Conservation (phyloP, 129 eudicot species). For the Lonicera japonica region DNA sequence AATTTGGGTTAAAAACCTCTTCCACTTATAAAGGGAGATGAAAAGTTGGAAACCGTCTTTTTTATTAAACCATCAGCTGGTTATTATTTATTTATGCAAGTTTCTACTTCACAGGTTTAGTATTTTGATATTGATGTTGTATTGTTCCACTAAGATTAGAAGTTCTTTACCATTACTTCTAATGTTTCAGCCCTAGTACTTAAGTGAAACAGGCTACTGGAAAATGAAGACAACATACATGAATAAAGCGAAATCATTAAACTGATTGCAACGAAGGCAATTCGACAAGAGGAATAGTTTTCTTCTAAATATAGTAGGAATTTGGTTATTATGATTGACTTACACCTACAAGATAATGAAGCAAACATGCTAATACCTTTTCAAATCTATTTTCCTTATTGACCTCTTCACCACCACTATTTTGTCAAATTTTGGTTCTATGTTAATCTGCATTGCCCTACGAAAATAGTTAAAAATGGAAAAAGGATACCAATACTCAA, state of each 20-base stretch:
- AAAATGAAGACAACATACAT: too few species aligned
- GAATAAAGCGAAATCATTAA: too few species aligned
- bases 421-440: not conserved
- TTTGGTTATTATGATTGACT: too few species aligned
- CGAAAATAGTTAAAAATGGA: not conserved
- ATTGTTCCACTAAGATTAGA: too few species aligned
- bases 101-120: too few species aligned
- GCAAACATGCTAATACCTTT: not conserved
- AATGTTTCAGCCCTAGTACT: not conserved
- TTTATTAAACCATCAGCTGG: too few species aligned
- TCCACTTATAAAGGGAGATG: too few species aligned
- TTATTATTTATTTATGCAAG: too few species aligned
- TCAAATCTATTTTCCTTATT: not conserved
- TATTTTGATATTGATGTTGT: too few species aligned
- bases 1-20: too few species aligned
- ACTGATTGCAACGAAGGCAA: not conserved
- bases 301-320: not conserved
- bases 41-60: too few species aligned
- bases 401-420: not conserved
- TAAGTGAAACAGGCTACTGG: not conserved
- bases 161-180: not conserved
- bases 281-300: not conserved
- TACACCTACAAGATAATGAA: too few species aligned
- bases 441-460: not conserved
- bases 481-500: conserved; percentile 60